Evolutionary conservation across 495 filamentous ascomycete genomes (phyloP).

Genomic region (Astrocystis sublimbata): DNA sequence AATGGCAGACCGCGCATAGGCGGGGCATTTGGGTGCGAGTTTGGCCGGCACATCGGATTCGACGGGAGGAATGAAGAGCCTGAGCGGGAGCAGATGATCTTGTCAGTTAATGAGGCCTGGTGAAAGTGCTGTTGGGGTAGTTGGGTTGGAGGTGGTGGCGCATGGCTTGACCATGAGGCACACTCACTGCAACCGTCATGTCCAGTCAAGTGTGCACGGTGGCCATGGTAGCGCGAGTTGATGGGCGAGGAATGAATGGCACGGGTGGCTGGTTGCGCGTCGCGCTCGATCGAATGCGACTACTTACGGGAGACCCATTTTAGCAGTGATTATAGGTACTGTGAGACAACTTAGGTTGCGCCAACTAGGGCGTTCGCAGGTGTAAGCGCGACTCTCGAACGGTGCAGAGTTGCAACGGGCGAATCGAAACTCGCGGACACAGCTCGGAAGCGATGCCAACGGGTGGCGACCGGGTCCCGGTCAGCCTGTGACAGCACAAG

Average conservation of each 20-base stretch:
- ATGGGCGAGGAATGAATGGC: background rate
- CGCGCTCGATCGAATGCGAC: constrained; percentile 19
- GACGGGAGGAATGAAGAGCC: constrained; percentile 55
- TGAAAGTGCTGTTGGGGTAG: background rate
- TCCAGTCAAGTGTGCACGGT: background rate
- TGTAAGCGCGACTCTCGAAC: constrained; percentile 14
- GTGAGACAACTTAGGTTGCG: too few relatives aligned
- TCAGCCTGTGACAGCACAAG: background rate
- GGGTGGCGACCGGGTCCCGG: background rate
- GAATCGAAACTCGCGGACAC: too few relatives aligned
- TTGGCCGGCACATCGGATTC: constrained; percentile 60
- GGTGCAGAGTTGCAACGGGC: background rate
- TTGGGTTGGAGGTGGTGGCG: background rate
- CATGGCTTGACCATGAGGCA: background rate
- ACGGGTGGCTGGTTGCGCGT: constrained; percentile 21
- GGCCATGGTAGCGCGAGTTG: background rate
- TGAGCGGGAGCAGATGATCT: constrained; percentile 25
- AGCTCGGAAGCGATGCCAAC: background rate
- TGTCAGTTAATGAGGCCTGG: background rate
- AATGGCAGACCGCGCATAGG: constrained; percentile 68
- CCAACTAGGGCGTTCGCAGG: too few relatives aligned
- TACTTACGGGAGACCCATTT: constrained; percentile 84
- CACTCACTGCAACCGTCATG: too few relatives aligned
- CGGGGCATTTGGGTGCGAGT: constrained; percentile 45
- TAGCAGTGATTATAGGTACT: too few relatives aligned